phyloP scores from a whole-genome alignment of 768 basidiomycete genomes.

The Brasilioporus rufonigricans region DNA sequence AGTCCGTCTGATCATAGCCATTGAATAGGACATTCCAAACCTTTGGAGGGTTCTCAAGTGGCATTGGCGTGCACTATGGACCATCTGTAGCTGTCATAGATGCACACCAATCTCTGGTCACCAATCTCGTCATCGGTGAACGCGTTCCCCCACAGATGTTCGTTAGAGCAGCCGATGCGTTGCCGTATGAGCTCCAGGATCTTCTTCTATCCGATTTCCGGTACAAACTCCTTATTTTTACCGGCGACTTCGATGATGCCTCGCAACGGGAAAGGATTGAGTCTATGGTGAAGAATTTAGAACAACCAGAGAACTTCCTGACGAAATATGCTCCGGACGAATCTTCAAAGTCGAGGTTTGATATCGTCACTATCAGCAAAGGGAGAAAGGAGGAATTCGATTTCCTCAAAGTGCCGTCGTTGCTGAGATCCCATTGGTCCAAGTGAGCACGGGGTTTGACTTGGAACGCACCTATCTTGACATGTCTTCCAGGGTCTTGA shows the following conservation, averaged over 20 bases:
- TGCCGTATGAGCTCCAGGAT: conserved; percentile 50
- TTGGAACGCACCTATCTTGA: not conserved
- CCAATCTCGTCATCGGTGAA: conserved; percentile 45
- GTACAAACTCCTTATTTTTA: conserved; percentile 49
- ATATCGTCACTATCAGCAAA: conserved; percentile 27
- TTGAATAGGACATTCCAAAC: conserved; percentile 42
- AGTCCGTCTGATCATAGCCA: not conserved
- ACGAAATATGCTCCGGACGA: conserved; percentile 18
- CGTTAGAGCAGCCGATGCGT: conserved; percentile 45
- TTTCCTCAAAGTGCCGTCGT: conserved; percentile 30
- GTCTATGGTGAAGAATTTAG: conserved; percentile 28
- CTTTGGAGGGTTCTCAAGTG: conserved; percentile 46
- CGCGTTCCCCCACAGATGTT: conserved; percentile 48
- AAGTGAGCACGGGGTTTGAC: conserved; percentile 31
- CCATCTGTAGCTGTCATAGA: conserved; percentile 38
- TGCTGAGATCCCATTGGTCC: conserved; percentile 40
- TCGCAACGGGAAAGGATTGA: conserved; percentile 25
- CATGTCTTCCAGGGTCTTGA: conserved; percentile 49
- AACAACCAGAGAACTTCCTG: conserved; percentile 27
- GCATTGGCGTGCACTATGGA: conserved; percentile 49
- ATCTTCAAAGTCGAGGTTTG: conserved; percentile 30
- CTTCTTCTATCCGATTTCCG: conserved; percentile 45
- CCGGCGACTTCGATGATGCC: conserved; percentile 32
- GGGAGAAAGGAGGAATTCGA: conserved; percentile 35
- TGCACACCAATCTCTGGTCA: conserved; percentile 36